Percentiles rank a stretch among this genome's conserved stretches.
phyloP scores from a whole-genome alignment of 2,329 filamentous ascomycete genomes.

The Paramyrothecium sp. region DNA sequence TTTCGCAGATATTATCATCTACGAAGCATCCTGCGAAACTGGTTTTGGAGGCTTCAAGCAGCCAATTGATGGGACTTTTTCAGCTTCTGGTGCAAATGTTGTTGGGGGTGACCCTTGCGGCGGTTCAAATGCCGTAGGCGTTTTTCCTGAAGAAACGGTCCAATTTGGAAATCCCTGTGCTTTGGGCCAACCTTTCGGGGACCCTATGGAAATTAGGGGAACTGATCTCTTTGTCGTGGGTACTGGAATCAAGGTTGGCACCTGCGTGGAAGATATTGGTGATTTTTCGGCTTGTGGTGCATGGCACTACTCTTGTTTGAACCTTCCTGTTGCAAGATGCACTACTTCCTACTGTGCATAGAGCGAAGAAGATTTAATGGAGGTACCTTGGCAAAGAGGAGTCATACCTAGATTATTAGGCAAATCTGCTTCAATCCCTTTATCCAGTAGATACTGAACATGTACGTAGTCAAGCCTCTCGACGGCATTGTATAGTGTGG shows the following conservation, averaged over 20 bases:
- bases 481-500: too few species aligned
- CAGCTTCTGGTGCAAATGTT: not conserved
- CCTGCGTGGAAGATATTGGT: not conserved
- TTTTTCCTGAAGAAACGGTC: not conserved
- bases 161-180: not conserved
- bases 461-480: too few species aligned
- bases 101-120: not conserved
- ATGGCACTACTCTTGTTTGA: not conserved
- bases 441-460: too few species aligned
- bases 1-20: not conserved
- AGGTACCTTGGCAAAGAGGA: too few species aligned
- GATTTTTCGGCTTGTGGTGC: not conserved
- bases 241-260: not conserved
- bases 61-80: not conserved
- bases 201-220: not conserved
- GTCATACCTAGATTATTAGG: too few species aligned
- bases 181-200: too few species aligned
- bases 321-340: not conserved
- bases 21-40: not conserved
- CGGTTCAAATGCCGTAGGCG: not conserved
- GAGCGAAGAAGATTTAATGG: too few species aligned
- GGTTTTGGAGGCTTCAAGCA: not conserved
- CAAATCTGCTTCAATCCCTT: too few species aligned
- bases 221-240: not conserved
- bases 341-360: not conserved